phyloP scores from a whole-genome alignment of 345 rosid genomes.

The Eucalyptus fibrosa region DNA sequence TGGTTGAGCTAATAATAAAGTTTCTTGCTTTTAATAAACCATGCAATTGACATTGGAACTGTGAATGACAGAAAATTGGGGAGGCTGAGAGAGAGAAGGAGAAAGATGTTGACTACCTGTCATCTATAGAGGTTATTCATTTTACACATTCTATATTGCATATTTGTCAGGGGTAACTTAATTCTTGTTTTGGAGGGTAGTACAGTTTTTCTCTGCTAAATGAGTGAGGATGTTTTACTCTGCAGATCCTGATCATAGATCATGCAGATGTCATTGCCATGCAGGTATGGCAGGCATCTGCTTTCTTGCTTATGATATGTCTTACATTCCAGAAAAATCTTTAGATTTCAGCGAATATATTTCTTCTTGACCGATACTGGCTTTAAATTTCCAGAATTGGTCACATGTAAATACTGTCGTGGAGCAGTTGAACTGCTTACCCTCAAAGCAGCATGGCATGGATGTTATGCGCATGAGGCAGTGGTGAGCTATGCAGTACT shows the following conservation, averaged over 20 bases:
- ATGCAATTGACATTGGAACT: neutral
- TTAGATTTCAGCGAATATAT: neutral
- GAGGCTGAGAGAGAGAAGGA: conserved; percentile 56
- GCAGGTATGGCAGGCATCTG: conserved; percentile 46
- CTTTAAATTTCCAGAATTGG: conserved; percentile 61
- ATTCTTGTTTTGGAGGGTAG: neutral
- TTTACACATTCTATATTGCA: neutral
- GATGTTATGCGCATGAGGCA: conserved; percentile 83
- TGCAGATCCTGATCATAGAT: conserved; percentile 81
- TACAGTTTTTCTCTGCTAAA: neutral
- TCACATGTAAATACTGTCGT: conserved; percentile 44
- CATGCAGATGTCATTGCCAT: conserved; percentile 87
- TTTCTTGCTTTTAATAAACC: neutral
- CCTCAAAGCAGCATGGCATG: conserved; percentile 74
- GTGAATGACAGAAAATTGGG: conserved; percentile 51
- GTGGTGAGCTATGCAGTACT: conserved; percentile 29
- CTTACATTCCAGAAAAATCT: neutral
- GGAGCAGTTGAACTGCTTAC: conserved; percentile 51
- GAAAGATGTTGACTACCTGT: conserved; percentile 66
- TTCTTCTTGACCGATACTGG: neutral
- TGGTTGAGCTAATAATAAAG: neutral
- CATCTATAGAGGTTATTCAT: conserved; percentile 77
- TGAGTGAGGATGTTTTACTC: neutral
- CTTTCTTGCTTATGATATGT: neutral
- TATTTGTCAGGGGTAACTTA: neutral